These are phyloP conservation scores for Epichloe typhina DNA, from an alignment of 2,329 filamentous ascomycete genomes.

Conservation along the genomic window DNA sequence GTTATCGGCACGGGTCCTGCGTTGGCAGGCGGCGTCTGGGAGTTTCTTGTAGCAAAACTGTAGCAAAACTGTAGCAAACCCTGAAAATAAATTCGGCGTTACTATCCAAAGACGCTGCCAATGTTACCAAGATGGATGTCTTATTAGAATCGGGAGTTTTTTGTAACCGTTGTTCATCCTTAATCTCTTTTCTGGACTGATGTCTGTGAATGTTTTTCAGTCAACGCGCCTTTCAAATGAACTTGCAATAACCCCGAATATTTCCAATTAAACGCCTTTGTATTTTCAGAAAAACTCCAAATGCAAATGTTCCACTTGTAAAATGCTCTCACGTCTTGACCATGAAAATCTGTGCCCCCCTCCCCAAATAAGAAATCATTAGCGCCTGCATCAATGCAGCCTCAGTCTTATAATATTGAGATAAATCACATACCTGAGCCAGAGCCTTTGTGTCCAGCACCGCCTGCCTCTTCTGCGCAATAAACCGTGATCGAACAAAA, in stretches of 20 bases:
- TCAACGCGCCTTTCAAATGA: too few relatives aligned
- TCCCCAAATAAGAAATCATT: neutral
- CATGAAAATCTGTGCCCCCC: slow-evolving; percentile 48
- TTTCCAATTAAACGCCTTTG: too few relatives aligned
- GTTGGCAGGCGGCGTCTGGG: neutral
- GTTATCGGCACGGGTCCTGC: neutral
- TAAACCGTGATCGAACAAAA: slow-evolving; percentile 66
- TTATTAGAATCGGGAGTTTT: too few relatives aligned
- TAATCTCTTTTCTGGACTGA: too few relatives aligned
- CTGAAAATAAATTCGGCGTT: too few relatives aligned
- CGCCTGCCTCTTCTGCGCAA: slow-evolving; percentile 77
- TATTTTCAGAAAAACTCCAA: neutral
- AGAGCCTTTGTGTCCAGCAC: slow-evolving; percentile 69
- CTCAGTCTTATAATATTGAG: too few relatives aligned
- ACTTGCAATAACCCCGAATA: too few relatives aligned
- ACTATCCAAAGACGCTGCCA: too few relatives aligned
- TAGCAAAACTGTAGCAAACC: neutral
- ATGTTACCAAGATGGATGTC: rapidly evolving
- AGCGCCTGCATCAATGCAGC: neutral
- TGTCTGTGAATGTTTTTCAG: too few relatives aligned
- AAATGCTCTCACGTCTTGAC: slow-evolving; percentile 32
- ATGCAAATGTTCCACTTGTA: neutral
- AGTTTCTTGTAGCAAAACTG: neutral
- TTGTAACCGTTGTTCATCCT: too few relatives aligned
- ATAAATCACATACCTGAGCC: slow-evolving; percentile 54